phyloP scores from a whole-genome alignment of 345 rosid species.

The Populus alba region DNA sequence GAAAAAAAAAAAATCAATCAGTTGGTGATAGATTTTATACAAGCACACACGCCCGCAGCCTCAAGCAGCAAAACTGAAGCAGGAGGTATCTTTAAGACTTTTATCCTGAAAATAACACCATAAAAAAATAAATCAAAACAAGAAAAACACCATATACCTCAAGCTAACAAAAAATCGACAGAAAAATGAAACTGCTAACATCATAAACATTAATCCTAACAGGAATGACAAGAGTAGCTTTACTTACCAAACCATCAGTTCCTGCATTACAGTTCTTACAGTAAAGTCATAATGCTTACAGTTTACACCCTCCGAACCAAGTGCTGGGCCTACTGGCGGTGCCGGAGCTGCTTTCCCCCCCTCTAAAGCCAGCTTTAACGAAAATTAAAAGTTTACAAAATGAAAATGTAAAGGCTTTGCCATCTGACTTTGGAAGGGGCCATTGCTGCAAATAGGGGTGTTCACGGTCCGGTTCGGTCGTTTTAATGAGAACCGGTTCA shows the following conservation, averaged over 20 bases:
- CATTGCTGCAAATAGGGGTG: too few relatives aligned
- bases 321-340: constrained; percentile 88
- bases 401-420: constrained; percentile 37
- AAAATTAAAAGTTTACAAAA: background rate
- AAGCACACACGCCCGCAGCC: constrained; percentile 62
- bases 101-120: constrained; percentile 54
- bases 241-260: constrained; percentile 60
- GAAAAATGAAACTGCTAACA: constrained; percentile 37
- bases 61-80: constrained; percentile 93
- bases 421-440: constrained; percentile 87
- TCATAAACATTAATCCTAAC: constrained; percentile 91
- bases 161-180: background rate
- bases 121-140: background rate
- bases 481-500: too few relatives aligned
- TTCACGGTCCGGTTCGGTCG: too few relatives aligned
- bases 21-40: background rate
- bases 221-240: constrained; percentile 84
- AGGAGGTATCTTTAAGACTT: constrained; percentile 80
- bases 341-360: constrained; percentile 97
- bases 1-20: too few relatives aligned
- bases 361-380: constrained; percentile 76
- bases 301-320: constrained; percentile 81
- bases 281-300: constrained; percentile 75
- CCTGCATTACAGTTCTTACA: constrained; percentile 92
- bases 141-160: too few relatives aligned